Conservation (phyloP, 2,329 filamentous ascomycete genomes). For the Sclerotinia nivalis region DNA sequence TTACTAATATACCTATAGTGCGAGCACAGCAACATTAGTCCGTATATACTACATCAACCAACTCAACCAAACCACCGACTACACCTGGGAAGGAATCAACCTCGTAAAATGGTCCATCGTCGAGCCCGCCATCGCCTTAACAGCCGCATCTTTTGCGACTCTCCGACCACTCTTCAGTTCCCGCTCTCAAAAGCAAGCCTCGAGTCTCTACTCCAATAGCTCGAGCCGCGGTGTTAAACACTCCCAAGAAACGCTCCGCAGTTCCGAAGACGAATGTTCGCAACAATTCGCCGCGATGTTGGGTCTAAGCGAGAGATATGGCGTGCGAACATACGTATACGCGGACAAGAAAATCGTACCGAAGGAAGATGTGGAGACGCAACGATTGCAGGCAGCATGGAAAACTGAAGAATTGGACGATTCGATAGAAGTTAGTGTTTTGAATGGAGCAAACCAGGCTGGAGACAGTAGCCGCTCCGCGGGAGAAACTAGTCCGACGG, state of each 20-base stretch:
- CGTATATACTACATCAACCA: conserved; percentile 47
- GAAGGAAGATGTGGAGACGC: background rate
- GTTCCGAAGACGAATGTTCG: conserved; percentile 8
- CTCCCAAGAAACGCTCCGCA: background rate
- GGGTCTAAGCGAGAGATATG: conserved; percentile 2
- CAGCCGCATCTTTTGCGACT: conserved; percentile 46
- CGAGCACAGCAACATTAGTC: conserved; percentile 47
- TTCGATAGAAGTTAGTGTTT: conserved; percentile 8
- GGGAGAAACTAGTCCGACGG: background rate
- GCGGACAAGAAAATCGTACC: conserved; percentile 16
- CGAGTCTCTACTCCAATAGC: background rate
- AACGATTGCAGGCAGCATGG: background rate
- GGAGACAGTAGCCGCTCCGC: background rate
- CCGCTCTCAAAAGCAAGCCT: conserved; percentile 27
- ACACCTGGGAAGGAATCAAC: conserved; percentile 46
- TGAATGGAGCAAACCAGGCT: background rate
- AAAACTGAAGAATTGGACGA: conserved; percentile 11
- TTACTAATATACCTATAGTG: conserved; percentile 36
- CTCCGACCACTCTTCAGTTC: conserved; percentile 43
- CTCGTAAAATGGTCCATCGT: conserved; percentile 49
- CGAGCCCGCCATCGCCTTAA: conserved; percentile 47
- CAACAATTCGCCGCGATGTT: conserved; percentile 17
- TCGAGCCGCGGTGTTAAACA: background rate
- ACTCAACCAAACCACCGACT: conserved; percentile 43
- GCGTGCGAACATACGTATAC: conserved; percentile 19